phyloP scores from a whole-genome alignment of 2,329 filamentous ascomycete species.

The Chaetomium sp. region DNA sequence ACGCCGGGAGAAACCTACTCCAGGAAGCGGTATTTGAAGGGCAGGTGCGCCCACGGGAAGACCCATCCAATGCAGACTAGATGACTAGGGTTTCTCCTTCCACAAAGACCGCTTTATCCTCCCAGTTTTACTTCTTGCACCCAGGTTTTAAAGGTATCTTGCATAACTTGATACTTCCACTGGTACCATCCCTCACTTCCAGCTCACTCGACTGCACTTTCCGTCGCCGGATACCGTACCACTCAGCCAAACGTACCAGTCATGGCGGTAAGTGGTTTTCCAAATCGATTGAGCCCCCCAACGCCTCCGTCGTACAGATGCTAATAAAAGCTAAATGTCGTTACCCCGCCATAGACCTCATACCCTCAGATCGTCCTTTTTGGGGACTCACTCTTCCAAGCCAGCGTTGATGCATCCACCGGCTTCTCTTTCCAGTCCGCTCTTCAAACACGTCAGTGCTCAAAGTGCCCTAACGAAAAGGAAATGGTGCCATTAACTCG shows the following conservation, averaged over 20 bases:
- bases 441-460: slow-evolving; percentile 57
- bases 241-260: not conserved
- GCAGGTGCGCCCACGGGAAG: not conserved
- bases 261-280: slow-evolving; percentile 19
- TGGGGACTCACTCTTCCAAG: slow-evolving; percentile 82
- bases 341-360: slow-evolving; percentile 33
- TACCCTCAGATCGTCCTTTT: slow-evolving; percentile 77
- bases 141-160: too few species aligned
- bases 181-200: too few species aligned
- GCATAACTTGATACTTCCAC: too few species aligned
- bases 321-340: not conserved
- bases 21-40: slow-evolving; percentile 10
- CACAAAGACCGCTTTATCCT: too few species aligned
- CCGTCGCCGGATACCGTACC: not conserved
- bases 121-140: too few species aligned
- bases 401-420: slow-evolving; percentile 50
- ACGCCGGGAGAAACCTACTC: not conserved
- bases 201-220: not conserved
- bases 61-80: too few species aligned
- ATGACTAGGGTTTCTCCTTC: too few species aligned
- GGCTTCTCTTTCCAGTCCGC: slow-evolving; percentile 71
- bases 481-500: too few species aligned
- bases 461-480: too few species aligned
- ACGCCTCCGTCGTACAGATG: not conserved
- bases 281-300: not conserved